phyloP scores from a whole-genome alignment of 1,284 basidiomycete species.

The Sanghuangporus baumii region DNA sequence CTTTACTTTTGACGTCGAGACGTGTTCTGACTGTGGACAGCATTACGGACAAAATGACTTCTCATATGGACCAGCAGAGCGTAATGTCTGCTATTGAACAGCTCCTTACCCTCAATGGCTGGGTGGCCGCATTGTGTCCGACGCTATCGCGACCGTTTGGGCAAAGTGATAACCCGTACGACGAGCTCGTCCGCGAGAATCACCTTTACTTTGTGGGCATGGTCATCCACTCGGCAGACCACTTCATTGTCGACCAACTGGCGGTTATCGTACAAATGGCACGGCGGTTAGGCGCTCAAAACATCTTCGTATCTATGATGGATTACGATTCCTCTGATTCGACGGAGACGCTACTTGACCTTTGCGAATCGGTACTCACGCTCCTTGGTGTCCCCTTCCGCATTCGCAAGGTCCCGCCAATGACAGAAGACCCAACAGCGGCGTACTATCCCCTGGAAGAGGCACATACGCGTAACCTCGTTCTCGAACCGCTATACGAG shows the following conservation, averaged over 20 bases:
- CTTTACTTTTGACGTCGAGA: slow-evolving; percentile 17
- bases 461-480: slow-evolving; percentile 86
- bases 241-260: slow-evolving; percentile 94
- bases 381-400: slow-evolving; percentile 88
- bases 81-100: slow-evolving; percentile 86
- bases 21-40: slow-evolving; percentile 31
- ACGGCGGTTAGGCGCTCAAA: slow-evolving; percentile 78
- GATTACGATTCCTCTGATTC: slow-evolving; percentile 92
- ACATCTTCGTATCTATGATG: slow-evolving; percentile 92
- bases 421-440: slow-evolving; percentile 80
- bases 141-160: slow-evolving; percentile 88
- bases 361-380: slow-evolving; percentile 89
- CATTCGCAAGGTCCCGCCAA: slow-evolving; percentile 80
- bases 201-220: slow-evolving; percentile 92
- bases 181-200: slow-evolving; percentile 76
- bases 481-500: slow-evolving; percentile 85
- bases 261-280: slow-evolving; percentile 93
- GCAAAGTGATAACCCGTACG: slow-evolving; percentile 83
- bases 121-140: slow-evolving; percentile 96
- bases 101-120: slow-evolving; percentile 89
- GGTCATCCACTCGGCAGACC: slow-evolving; percentile 92
- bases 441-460: slow-evolving; percentile 94
- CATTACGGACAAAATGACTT: slow-evolving; percentile 75
- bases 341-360: slow-evolving; percentile 85
- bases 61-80: slow-evolving; percentile 83